Conservation (phyloP, 331 rosid genomes). For the Ulmus americana region DNA sequence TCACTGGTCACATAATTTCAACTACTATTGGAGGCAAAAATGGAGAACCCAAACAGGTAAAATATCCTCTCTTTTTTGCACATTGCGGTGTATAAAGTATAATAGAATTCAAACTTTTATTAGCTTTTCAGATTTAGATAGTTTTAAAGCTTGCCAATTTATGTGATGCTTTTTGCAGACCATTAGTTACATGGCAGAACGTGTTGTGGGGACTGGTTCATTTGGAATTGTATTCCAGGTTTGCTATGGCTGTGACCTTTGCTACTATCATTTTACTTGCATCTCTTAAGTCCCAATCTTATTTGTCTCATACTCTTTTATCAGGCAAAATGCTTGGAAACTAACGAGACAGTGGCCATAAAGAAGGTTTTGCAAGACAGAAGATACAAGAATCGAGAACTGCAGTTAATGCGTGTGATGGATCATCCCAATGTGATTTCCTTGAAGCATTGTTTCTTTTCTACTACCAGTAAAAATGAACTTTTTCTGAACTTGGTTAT, state of each 20-base stretch:
- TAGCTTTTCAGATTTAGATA: constrained; percentile 7
- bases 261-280: background rate
- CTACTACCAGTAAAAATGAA: constrained; percentile 81
- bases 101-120: background rate
- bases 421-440: constrained; percentile 90
- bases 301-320: background rate
- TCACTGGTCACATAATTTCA: constrained; percentile 89
- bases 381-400: constrained; percentile 83
- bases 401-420: constrained; percentile 95
- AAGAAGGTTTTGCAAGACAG: constrained; percentile 91
- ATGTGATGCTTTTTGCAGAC: constrained; percentile 54
- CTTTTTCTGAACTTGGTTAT: constrained; percentile 93
- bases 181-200: constrained; percentile 97
- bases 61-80: constrained; percentile 4
- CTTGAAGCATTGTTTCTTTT: constrained; percentile 92
- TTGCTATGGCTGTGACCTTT: constrained; percentile 3
- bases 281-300: background rate
- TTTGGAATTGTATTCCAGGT: constrained; percentile 98
- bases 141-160: constrained; percentile 10
- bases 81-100: constrained; percentile 1
- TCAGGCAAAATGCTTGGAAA: constrained; percentile 94
- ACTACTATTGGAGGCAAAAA: constrained; percentile 96
- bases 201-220: constrained; percentile 92
- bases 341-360: constrained; percentile 90
- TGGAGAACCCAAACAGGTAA: constrained; percentile 94